Evolutionary conservation across 129 eudicot species (phyloP).

Genomic region (Tagetes patula): DNA sequence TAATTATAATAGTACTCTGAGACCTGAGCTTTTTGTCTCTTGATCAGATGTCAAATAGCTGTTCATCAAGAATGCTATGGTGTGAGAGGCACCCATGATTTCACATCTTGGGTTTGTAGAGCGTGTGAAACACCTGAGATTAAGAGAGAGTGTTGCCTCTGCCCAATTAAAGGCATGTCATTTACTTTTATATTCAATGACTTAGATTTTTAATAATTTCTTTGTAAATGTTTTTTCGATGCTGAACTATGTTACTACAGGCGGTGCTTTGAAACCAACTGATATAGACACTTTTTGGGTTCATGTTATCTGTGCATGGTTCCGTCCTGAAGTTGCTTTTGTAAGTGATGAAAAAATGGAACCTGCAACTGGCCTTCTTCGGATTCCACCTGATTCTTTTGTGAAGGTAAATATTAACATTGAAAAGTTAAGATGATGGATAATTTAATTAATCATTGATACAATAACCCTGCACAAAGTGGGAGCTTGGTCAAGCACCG

Average conservation of each 20-base stretch:
- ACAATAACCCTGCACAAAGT: no score
- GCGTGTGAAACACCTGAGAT: slow-evolving; percentile 84
- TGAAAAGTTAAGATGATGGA: neutral
- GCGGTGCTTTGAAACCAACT: slow-evolving; percentile 94
- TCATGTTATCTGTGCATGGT: slow-evolving; percentile 96
- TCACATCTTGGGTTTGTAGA: slow-evolving; percentile 95
- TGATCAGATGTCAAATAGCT: slow-evolving; percentile 84
- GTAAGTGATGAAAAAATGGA: slow-evolving; percentile 75
- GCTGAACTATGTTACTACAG: slow-evolving; percentile 37
- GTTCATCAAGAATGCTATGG: slow-evolving; percentile 99
- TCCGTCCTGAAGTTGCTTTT: slow-evolving; percentile 80
- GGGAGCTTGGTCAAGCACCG: no score
- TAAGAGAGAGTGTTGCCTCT: slow-evolving; percentile 85
- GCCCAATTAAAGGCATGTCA: slow-evolving; percentile 86
- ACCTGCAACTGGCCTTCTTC: slow-evolving; percentile 80
- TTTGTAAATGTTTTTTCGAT: slow-evolving; percentile 7
- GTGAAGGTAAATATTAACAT: slow-evolving; percentile 47
- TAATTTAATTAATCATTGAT: neutral
- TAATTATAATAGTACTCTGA: neutral
- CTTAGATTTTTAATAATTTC: slow-evolving; percentile 1
- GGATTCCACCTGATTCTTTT: slow-evolving; percentile 64
- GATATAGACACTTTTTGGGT: slow-evolving; percentile 81
- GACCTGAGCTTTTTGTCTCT: neutral
- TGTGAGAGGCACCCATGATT: slow-evolving; percentile 54
- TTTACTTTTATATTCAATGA: neutral